A percentile compares a stretch with the other conserved stretches of the same genome.
Evolutionary conservation across 768 basidiomycete species (phyloP).

Genomic region (Hemileccinum rubropunctum): DNA sequence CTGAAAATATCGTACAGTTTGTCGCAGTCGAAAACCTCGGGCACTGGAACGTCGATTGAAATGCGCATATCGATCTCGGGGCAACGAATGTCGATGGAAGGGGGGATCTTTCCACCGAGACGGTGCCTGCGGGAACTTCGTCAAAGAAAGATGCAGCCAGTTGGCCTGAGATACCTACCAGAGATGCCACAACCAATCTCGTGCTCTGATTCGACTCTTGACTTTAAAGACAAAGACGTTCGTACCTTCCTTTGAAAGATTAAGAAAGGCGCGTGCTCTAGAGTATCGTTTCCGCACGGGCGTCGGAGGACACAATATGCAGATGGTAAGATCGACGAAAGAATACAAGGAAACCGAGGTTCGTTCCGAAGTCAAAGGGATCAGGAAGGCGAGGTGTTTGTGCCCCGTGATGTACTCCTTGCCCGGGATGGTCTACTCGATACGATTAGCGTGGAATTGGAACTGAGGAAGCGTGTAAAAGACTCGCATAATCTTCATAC

Average conservation of each 20-base stretch:
- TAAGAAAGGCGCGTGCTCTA: constrained; percentile 48
- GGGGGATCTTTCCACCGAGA: constrained; percentile 71
- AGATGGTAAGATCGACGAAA: constrained; percentile 82
- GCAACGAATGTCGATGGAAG: constrained; percentile 64
- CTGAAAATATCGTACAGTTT: constrained; percentile 51
- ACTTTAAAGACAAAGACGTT: constrained; percentile 86
- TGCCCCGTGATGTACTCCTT: constrained; percentile 67
- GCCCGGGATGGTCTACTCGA: constrained; percentile 53
- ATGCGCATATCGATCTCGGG: constrained; percentile 67
- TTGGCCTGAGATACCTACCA: constrained; percentile 48
- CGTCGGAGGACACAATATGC: constrained; percentile 63
- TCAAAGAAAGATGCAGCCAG: not conserved
- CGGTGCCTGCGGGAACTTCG: constrained; percentile 48
- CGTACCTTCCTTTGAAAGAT: constrained; percentile 58
- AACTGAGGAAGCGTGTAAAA: not conserved
- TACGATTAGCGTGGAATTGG: constrained; percentile 4
- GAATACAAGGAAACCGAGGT: constrained; percentile 86
- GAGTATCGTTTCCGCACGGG: constrained; percentile 37
- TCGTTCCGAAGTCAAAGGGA: constrained; percentile 61
- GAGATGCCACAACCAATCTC: constrained; percentile 89
- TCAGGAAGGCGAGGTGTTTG: constrained; percentile 75
- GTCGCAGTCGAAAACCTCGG: constrained; percentile 37
- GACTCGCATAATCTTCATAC: constrained; percentile 78
- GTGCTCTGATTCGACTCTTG: constrained; percentile 72
- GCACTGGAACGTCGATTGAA: constrained; percentile 62